phyloP scores from a whole-genome alignment of 306 rosid genomes.

The Gastrolobium bilobum region DNA sequence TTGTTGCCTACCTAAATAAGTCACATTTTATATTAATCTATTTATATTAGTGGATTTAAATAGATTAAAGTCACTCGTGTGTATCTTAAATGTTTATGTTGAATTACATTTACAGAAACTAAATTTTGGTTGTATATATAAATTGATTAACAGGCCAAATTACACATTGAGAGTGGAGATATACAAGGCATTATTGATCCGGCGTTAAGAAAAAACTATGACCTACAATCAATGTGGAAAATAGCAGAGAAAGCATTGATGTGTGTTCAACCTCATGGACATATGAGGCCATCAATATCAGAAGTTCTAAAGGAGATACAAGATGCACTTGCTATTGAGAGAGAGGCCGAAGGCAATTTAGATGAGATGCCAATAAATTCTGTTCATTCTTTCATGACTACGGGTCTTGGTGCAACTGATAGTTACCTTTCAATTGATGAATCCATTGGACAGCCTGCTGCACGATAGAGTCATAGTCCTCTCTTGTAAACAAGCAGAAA shows the following conservation, averaged over 20 bases:
- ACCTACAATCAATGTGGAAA: slow-evolving; percentile 97
- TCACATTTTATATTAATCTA: too few relatives aligned
- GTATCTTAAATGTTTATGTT: not conserved
- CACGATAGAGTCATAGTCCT: slow-evolving; percentile 58
- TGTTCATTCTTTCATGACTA: slow-evolving; percentile 66
- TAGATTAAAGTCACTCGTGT: too few relatives aligned
- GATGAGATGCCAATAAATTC: slow-evolving; percentile 77
- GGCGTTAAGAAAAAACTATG: slow-evolving; percentile 61
- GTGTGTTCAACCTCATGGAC: slow-evolving; percentile 92
- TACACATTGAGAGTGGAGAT: slow-evolving; percentile 96
- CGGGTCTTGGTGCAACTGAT: slow-evolving; percentile 65
- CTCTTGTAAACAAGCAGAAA: slow-evolving; percentile 2
- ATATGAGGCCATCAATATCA: slow-evolving; percentile 88
- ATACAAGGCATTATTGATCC: slow-evolving; percentile 98
- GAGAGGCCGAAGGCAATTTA: slow-evolving; percentile 62
- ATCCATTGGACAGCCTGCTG: slow-evolving; percentile 74
- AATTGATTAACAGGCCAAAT: slow-evolving; percentile 71
- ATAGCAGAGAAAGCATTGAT: slow-evolving; percentile 95
- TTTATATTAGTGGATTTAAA: too few relatives aligned
- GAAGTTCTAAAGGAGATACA: slow-evolving; percentile 95
- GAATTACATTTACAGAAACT: not conserved
- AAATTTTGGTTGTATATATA: not conserved
- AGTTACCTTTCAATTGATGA: slow-evolving; percentile 76
- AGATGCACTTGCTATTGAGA: slow-evolving; percentile 83
- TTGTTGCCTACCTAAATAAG: too few relatives aligned